These are phyloP conservation scores for Dichotomopilus funicola DNA, from an alignment of 2,329 filamentous ascomycete species.

Conservation along the genomic window DNA sequence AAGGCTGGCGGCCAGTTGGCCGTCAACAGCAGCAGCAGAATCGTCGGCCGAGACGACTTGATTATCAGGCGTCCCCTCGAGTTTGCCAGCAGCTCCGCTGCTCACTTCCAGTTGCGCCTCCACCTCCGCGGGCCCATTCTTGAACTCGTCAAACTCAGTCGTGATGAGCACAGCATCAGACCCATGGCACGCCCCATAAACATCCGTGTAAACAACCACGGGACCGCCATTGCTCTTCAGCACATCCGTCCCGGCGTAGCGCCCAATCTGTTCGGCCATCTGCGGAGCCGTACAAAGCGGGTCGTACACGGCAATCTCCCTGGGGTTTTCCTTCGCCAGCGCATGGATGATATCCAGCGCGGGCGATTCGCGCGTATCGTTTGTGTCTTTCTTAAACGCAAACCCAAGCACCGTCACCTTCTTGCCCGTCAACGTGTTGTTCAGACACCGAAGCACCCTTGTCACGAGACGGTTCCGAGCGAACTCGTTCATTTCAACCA, in stretches of 20 bases:
- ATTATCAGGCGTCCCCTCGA: neutral
- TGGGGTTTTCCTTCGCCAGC: neutral
- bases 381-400: constrained; percentile 6
- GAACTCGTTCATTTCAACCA: constrained; percentile 6
- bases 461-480: neutral
- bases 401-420: constrained; percentile 4
- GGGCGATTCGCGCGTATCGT: constrained; percentile 5
- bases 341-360: constrained; percentile 1
- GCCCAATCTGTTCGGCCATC: neutral
- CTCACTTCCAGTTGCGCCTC: neutral
- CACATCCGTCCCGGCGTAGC: neutral
- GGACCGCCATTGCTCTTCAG: neutral
- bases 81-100: no score
- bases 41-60: neutral
- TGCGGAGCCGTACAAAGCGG: constrained; percentile 1
- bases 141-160: constrained; percentile 7
- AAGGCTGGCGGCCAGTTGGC: neutral
- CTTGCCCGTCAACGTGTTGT: constrained; percentile 3
- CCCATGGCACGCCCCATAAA: constrained; percentile 1
- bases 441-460: neutral
- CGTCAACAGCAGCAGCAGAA: neutral
- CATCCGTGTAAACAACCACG: neutral
- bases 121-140: neutral
- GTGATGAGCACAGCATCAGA: constrained; percentile 7
- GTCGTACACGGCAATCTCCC: constrained; percentile 1